Conservation (phyloP, 139 green algal genomes). For the Raphidocelis subcapitata region DNA sequence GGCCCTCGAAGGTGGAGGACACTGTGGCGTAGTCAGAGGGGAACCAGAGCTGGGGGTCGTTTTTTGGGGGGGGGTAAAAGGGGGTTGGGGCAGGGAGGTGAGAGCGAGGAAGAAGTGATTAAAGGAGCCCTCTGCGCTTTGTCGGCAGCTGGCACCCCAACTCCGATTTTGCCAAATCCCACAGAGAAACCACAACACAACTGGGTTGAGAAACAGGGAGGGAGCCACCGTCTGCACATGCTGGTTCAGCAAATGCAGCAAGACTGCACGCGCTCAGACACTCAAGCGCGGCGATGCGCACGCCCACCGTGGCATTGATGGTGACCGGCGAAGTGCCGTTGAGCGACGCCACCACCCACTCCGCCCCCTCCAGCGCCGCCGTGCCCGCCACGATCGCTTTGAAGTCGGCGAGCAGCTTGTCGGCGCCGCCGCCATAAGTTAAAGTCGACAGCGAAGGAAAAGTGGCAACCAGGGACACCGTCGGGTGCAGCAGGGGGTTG, state of each 20-base stretch:
- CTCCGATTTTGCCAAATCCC: no score
- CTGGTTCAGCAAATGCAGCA: neutral
- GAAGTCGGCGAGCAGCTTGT: constrained; percentile 13
- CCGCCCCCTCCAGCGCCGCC: neutral
- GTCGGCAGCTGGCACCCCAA: neutral
- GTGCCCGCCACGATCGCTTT: constrained; percentile 22
- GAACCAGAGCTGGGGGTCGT: constrained; percentile 37
- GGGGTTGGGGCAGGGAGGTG: neutral
- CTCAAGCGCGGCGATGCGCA: constrained; percentile 4
- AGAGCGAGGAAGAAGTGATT: neutral
- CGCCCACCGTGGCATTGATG: constrained; percentile 18
- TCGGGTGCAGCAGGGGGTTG: constrained; percentile 27
- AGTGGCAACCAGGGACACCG: constrained; percentile 8
- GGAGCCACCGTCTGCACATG: no score
- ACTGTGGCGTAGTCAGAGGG: constrained; percentile 11
- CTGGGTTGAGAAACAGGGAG: no score
- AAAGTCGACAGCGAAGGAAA: neutral
- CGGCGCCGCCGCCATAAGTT: constrained; percentile 20
- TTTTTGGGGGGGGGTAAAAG: no score
- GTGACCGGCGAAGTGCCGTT: neutral
- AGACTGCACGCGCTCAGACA: neutral
- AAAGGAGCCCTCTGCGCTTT: neutral
- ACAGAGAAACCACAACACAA: no score
- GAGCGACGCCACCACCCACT: constrained; percentile 8
- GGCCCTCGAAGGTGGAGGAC: constrained; percentile 6